Base-by-base conservation (phyloP, 73 alveolate species). In the Paramecium biaurelia region DNA sequence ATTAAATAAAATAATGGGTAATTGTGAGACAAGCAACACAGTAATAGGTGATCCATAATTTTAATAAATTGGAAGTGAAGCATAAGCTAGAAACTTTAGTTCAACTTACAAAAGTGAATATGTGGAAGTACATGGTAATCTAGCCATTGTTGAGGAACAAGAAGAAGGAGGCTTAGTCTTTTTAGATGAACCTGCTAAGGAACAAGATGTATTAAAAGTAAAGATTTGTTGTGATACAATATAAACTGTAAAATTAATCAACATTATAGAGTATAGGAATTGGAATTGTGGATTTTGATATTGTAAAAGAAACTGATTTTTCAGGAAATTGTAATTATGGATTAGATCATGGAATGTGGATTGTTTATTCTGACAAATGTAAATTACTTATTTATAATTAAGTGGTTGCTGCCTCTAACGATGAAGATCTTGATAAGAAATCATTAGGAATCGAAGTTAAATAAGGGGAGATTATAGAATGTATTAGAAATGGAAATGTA, bases 291-390 rank as follows among this genome's bases (percentile, higher is more conserved):
- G 67, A 74, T 20, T 41, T 28, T 2, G 87, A 74, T 34, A 41
- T 34, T 7, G 15, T 74, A 2, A 41, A 74, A 74, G 87, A 41
- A 74, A 74, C 67, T 15, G 87, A 74, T 74, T 74, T 74, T 41
- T 37, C 57, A 37, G 87, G 87, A 37, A 28, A 74, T 28, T 37
- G 35, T 37, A 74, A 28, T 37, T 74, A 74, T 74, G 87, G 87
- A 15, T 74, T 74, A 74, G 87, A 74, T 37, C 87, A 74, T 35
- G 87, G 87, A 37, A 34, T 37, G 59, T 32, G 57, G 57, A 32
- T 28, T 9, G 87, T 74, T 74, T 37, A 34, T 37, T 74, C 87
- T 4, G 87, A 74, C 9, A 74, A 74, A 41, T 24, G 84, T 63
- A 63, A 63, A 30, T 30, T 7, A 30, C 1, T 26, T 4, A 14